Conservation (phyloP, 192 early-diverging fungal species). For the Linnemannia schmuckeri region DNA sequence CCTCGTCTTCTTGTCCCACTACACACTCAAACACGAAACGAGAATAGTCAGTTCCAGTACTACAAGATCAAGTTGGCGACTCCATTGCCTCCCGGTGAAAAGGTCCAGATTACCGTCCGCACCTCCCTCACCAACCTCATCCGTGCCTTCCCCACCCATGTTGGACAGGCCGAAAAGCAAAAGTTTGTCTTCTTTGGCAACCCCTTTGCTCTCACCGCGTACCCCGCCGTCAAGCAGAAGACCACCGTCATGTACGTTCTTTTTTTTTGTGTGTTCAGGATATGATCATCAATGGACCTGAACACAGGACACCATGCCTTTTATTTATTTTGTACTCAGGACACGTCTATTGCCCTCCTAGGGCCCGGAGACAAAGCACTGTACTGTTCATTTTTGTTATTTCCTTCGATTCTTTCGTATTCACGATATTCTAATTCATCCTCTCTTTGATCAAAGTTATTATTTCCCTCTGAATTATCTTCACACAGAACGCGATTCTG, state of each 20-base stretch:
- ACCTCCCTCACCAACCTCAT: conserved; percentile 59
- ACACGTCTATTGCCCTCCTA: too few relatives aligned
- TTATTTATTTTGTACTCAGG: too few relatives aligned
- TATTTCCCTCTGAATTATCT: background rate
- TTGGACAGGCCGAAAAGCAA: conserved; percentile 79
- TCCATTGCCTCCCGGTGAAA: conserved; percentile 68
- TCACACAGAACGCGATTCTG: background rate
- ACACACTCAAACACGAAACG: too few relatives aligned
- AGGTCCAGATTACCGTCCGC: conserved; percentile 72
- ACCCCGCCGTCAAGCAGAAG: conserved; percentile 79
- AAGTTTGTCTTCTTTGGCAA: conserved; percentile 71
- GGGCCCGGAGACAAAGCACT: too few relatives aligned
- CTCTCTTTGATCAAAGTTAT: too few relatives aligned
- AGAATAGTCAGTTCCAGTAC: conserved; percentile 48
- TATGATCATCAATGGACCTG: background rate
- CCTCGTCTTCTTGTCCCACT: background rate
- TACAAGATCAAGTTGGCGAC: conserved; percentile 63
- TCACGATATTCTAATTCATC: too few relatives aligned
- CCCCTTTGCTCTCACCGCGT: conserved; percentile 73
- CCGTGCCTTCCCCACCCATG: conserved; percentile 64
- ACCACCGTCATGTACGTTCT: conserved; percentile 81
- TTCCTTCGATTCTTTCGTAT: background rate
- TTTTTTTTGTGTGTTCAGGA: background rate
- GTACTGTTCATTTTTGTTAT: too few relatives aligned
- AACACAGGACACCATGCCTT: too few relatives aligned